Base-by-base conservation (phyloP, 2,329 filamentous ascomycete species). In the Calonectria leucothoes region DNA sequence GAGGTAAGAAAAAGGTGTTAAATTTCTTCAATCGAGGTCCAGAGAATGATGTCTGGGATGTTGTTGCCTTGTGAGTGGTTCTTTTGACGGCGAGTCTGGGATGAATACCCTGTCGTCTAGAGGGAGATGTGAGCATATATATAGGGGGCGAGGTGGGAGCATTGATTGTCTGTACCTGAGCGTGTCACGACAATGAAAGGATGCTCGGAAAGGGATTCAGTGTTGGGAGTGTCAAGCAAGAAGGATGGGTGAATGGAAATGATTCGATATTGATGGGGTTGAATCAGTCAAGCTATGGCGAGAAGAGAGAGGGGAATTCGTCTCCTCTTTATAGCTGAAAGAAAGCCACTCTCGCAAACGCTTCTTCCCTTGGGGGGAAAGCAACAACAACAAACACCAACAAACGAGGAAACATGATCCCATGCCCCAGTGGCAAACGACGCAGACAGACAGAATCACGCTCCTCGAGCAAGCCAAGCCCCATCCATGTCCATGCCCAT, bases 251-350 rank as follows among this genome's bases (percentile, higher is more conserved):
- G 23, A 39, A n/a, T n/a, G n/a, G n/a, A n/a, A n/a, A n/a, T n/a
- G n/a, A n/a, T n/a, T 8, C 27, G 33, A 23, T 3, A 23, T 39
- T 11, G 33, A 17, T 39, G 55, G 2, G 23, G 17, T 61, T 39
- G 35, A 39, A 61, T 61, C 33, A 39, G 37, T 27, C 14, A 35
- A 17, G 2, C 31, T 20, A 27, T 23, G 7, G 23, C 33, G n/a
- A 33, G n/a, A n/a, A n/a, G n/a, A n/a, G n/a, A n/a, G n/a, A n/a
- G n/a, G n/a, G n/a, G n/a, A 33, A 61, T 39, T 37, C 11, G 35
- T 29, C 35, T 42, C 27, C 27, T 33, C 57, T 55, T 70, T 70
- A 64, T 70, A 70, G 57, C 23, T 7, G 39, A 69, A n/a, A 14
- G 11, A n/a, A n/a, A n/a, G n/a, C n/a, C n/a, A n/a, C 15, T 7